phyloP scores from a whole-genome alignment of 495 filamentous ascomycete species.

The Cudoniella acicularis region DNA sequence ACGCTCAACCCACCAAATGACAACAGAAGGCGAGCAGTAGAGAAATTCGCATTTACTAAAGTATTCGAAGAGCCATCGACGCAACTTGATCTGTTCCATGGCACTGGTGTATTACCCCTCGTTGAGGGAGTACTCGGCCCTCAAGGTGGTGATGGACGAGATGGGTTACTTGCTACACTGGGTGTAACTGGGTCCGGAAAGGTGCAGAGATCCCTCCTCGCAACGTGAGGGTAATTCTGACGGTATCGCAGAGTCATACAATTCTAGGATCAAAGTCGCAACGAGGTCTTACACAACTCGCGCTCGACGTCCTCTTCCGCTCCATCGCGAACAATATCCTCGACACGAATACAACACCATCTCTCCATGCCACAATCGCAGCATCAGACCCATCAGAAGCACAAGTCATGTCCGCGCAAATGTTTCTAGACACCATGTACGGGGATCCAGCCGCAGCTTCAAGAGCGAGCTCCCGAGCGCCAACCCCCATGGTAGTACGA shows the following conservation, averaged over 20 bases:
- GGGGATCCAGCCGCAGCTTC: constrained; percentile 56
- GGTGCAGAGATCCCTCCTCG: constrained; percentile 44
- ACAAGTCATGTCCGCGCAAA: constrained; percentile 67
- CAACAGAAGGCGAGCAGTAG: constrained; percentile 73
- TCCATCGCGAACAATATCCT: constrained; percentile 67
- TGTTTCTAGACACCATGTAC: constrained; percentile 79
- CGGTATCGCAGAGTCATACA: constrained; percentile 78
- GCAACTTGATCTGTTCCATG: constrained; percentile 85
- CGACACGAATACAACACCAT: constrained; percentile 53
- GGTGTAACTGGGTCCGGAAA: constrained; percentile 97
- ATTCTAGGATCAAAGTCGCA: constrained; percentile 85
- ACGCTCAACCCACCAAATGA: constrained; percentile 82
- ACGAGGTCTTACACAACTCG: constrained; percentile 86
- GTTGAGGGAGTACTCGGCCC: constrained; percentile 73
- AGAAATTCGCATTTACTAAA: constrained; percentile 90
- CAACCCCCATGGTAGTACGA: constrained; percentile 79
- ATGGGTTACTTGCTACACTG: constrained; percentile 87
- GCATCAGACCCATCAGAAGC: constrained; percentile 81
- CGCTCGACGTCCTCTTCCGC: constrained; percentile 83
- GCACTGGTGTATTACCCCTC: constrained; percentile 68
- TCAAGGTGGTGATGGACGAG: constrained; percentile 68
- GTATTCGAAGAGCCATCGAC: constrained; percentile 84
- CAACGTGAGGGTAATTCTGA: constrained; percentile 1
- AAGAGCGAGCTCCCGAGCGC: constrained; percentile 64
- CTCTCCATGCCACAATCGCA: constrained; percentile 65